Conservation (phyloP, 805 yeast species). For the Spathaspora arborariae region DNA sequence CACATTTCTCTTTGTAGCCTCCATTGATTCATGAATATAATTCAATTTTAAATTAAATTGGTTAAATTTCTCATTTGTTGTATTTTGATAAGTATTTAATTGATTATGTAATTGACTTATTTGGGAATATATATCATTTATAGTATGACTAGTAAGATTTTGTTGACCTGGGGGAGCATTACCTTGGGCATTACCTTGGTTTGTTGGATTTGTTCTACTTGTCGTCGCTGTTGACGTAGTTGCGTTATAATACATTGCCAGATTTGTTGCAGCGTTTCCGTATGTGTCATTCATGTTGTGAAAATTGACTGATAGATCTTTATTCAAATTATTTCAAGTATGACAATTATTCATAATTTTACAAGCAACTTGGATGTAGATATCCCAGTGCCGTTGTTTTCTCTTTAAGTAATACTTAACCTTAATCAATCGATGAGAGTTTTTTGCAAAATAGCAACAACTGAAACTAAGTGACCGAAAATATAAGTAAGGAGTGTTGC, state of each 20-base stretch:
- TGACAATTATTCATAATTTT: too few species aligned
- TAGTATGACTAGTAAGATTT: slow-evolving; percentile 1
- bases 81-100: slow-evolving; percentile 14
- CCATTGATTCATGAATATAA: slow-evolving; percentile 12
- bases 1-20: slow-evolving; percentile 8
- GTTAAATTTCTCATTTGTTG: slow-evolving; percentile 19
- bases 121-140: slow-evolving; percentile 12
- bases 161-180: neutral
- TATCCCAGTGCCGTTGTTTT: too few species aligned
- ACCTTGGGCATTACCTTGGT: neutral
- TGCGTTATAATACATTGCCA: slow-evolving; percentile 4
- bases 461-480: too few species aligned
- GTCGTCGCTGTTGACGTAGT: neutral
- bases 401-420: too few species aligned
- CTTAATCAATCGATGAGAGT: too few species aligned
- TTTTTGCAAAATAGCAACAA: too few species aligned
- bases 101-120: slow-evolving; percentile 14
- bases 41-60: slow-evolving; percentile 15
- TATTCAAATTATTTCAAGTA: too few species aligned
- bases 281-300: slow-evolving; percentile 7
- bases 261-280: slow-evolving; percentile 1
- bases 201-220: neutral
- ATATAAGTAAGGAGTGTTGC: too few species aligned
- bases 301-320: too few species aligned
- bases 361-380: too few species aligned